Percentiles rank a stretch among this genome's conserved stretches.
Conservation (phyloP, 257 asterid species). For the Penstemon newberryi region DNA sequence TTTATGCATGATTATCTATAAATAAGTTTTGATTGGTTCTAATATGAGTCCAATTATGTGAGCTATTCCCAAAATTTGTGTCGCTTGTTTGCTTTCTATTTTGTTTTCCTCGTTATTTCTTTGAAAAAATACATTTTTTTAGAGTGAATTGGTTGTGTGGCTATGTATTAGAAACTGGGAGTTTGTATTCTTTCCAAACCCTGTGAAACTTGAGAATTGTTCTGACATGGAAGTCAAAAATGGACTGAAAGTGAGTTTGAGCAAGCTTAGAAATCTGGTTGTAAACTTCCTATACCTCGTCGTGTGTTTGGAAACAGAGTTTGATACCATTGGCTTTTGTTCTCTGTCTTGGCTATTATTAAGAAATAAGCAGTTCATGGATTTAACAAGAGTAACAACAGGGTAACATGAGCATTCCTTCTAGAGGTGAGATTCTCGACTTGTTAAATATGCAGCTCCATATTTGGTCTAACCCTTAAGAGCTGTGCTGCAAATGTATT, state of each 20-base stretch:
- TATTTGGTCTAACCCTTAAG: neutral
- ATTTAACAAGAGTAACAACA: neutral
- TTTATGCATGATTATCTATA: slow-evolving; percentile 1
- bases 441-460: neutral
- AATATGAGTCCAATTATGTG: neutral
- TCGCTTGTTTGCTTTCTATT: neutral
- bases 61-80: neutral
- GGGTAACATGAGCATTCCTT: neutral
- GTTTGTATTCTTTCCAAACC: neutral
- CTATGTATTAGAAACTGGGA: neutral
- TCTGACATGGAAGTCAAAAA: neutral
- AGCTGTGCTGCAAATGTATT: neutral
- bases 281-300: neutral
- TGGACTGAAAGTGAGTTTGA: neutral
- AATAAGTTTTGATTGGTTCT: neutral
- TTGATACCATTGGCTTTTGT: neutral
- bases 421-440: neutral
- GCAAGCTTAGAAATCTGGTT: neutral
- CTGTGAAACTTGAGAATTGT: neutral
- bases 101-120: neutral
- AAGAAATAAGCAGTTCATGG: neutral
- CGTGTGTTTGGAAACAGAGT: neutral
- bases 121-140: neutral
- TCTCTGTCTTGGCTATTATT: no score
- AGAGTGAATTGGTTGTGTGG: neutral